Conservation (phyloP, 2,329 filamentous ascomycete genomes). For the Monosporascus ibericus region DNA sequence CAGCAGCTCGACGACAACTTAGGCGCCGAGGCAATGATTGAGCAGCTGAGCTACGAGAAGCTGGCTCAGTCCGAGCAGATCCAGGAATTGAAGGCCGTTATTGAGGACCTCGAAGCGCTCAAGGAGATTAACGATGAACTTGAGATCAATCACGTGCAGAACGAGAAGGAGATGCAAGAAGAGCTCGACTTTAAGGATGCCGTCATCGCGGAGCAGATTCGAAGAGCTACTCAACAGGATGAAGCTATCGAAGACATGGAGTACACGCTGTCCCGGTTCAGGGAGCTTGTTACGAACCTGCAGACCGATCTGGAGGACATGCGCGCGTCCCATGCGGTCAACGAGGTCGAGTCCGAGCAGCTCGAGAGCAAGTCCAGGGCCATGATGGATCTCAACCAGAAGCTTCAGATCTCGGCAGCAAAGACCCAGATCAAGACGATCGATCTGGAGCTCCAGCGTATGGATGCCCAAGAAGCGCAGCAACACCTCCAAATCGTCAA, state of each 20-base stretch:
- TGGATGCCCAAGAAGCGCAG: slow-evolving; percentile 82
- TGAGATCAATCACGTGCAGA: slow-evolving; percentile 86
- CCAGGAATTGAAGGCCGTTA: slow-evolving; percentile 71
- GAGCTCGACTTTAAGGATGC: slow-evolving; percentile 86
- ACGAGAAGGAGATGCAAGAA: slow-evolving; percentile 89
- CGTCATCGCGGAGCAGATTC: slow-evolving; percentile 74
- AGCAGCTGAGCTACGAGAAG: slow-evolving; percentile 83
- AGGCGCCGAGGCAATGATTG: slow-evolving; percentile 88
- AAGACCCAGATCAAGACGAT: slow-evolving; percentile 94
- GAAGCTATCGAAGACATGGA: slow-evolving; percentile 80
- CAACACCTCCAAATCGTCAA: slow-evolving; percentile 87
- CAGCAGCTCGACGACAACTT: slow-evolving; percentile 87
- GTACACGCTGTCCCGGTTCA: slow-evolving; percentile 82
- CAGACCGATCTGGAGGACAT: slow-evolving; percentile 88
- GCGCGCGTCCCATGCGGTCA: slow-evolving; percentile 84
- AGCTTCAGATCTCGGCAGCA: slow-evolving; percentile 80
- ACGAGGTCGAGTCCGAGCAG: slow-evolving; percentile 87
- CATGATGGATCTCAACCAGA: slow-evolving; percentile 95
- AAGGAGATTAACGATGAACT: slow-evolving; percentile 94
- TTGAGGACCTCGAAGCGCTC: slow-evolving; percentile 82
- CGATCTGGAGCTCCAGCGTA: slow-evolving; percentile 76
- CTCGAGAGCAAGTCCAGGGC: slow-evolving; percentile 81
- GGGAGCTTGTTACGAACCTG: slow-evolving; percentile 78
- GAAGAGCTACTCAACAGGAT: slow-evolving; percentile 69
- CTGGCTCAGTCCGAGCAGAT: slow-evolving; percentile 77